Evolutionary conservation across 2,329 filamentous ascomycete species (phyloP).

Genomic region (Ramichloridium luteum): DNA sequence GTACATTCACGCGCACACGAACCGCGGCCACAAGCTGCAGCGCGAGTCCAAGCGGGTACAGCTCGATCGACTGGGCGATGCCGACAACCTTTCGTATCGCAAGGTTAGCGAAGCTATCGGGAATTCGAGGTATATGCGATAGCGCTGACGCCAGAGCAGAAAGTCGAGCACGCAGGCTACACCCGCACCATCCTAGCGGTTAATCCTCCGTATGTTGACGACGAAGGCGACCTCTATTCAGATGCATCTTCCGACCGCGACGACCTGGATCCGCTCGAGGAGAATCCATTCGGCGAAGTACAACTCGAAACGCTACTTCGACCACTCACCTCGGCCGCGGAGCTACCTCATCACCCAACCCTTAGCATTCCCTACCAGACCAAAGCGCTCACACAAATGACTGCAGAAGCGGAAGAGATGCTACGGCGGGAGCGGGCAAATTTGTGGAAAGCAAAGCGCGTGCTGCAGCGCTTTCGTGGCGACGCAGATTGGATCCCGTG

Average conservation of each 20-base stretch:
- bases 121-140: not conserved
- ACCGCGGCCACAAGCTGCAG: constrained; percentile 70
- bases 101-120: constrained; percentile 43
- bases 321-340: constrained; percentile 61
- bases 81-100: constrained; percentile 50
- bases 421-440: constrained; percentile 63
- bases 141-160: constrained; percentile 34
- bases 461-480: constrained; percentile 61
- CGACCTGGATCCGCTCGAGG: constrained; percentile 50
- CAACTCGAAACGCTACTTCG: constrained; percentile 44
- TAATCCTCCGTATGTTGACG: constrained; percentile 61
- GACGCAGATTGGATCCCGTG: constrained; percentile 56
- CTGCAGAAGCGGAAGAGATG: constrained; percentile 55
- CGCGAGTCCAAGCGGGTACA: constrained; percentile 60
- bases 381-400: constrained; percentile 58
- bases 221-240: constrained; percentile 48
- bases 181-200: constrained; percentile 59
- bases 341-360: constrained; percentile 61
- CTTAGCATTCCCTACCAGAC: constrained; percentile 64
- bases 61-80: constrained; percentile 55
- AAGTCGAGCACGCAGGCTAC: constrained; percentile 62
- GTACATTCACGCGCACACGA: constrained; percentile 55
- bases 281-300: constrained; percentile 58
- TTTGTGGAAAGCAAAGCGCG: constrained; percentile 60
- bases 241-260: constrained; percentile 35